Evolutionary conservation across 768 basidiomycete species (phyloP), one percentile per base, ranked within the genome.

Genomic region (Royoungia palumana): DNA sequence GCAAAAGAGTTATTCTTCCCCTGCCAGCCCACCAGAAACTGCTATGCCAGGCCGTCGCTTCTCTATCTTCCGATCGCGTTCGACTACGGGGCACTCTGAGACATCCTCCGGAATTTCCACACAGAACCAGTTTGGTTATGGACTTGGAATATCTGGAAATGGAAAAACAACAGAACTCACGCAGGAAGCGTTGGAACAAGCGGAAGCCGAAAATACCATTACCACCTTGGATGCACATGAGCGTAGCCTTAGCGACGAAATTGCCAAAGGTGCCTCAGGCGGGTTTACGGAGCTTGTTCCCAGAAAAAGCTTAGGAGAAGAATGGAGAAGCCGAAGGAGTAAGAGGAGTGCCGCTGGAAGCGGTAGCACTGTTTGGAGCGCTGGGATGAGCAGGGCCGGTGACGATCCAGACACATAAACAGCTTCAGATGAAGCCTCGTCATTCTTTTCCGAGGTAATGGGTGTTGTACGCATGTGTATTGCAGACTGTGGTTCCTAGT

Each of bases 351-450:
- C 65, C 20, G 79, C 81, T 34, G 85, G 83, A 8, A 85, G 84
- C 53, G 79, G 80, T 32, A 87, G 87, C 66, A 92, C 89, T 1
- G 86, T 92, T 24, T 92, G 85, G 84, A 91, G 89, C 63, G 89
- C 89, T 43, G 89, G 89, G 27, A 83, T 88, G 83, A 81, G 82
- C 56, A 83, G 73, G 41, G 72, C 77, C 22, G 82, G 72, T 37
- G 79, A 82, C 36, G 68, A 72, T 48, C 61, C 59, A 32, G 75
- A 73, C 13, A 64, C 63, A 43, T 72, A 53, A 59, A 53, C 16
- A 34, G 24, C 17, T 28, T 32, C 20, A 8, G 37, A 44, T 25
- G 34, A 40, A 35, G 41, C 27, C 41, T 17, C 6, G 9, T 44
- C 36, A 20, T 46, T 49, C 41, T 35, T 48, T 46, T 24, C 34